phyloP scores from a whole-genome alignment of 805 yeast species.

The Middelhovenomyces tepae region DNA sequence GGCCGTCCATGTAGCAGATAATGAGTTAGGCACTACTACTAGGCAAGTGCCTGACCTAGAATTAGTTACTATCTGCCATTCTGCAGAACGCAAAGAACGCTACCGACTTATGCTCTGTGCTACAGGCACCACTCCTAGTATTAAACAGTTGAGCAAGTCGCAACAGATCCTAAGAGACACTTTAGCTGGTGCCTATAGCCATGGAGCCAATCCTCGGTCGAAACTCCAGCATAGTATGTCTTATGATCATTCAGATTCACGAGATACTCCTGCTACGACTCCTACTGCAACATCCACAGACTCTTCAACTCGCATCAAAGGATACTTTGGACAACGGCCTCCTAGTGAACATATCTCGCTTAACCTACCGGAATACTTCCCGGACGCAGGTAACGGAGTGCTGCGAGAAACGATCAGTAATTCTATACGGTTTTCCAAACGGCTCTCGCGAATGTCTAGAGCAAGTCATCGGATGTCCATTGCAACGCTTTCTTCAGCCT shows the following conservation, averaged over 20 bases:
- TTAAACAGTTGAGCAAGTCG: slow-evolving; percentile 22
- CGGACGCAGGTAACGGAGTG: slow-evolving; percentile 62
- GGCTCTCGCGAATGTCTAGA: slow-evolving; percentile 40
- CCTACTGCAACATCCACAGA: slow-evolving; percentile 1
- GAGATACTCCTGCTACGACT: slow-evolving; percentile 3
- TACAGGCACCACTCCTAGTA: slow-evolving; percentile 48
- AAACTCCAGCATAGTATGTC: slow-evolving; percentile 8
- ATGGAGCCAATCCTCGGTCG: slow-evolving; percentile 3
- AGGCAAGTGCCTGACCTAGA: slow-evolving; percentile 66
- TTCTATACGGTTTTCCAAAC: slow-evolving; percentile 70
- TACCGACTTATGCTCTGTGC: slow-evolving; percentile 63
- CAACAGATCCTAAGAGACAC: slow-evolving; percentile 19
- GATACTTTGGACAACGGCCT: slow-evolving; percentile 67
- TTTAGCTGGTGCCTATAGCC: no score
- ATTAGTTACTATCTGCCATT: slow-evolving; percentile 72
- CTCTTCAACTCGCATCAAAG: slow-evolving; percentile 3
- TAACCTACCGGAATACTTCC: slow-evolving; percentile 85
- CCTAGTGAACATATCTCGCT: slow-evolving; percentile 87
- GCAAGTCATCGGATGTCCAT: slow-evolving; percentile 23
- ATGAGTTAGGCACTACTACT: slow-evolving; percentile 39
- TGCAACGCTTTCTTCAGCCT: slow-evolving; percentile 22
- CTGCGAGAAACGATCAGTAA: slow-evolving; percentile 75
- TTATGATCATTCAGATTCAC: slow-evolving; percentile 4
- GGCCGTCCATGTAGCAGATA: slow-evolving; percentile 45
- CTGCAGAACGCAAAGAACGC: slow-evolving; percentile 61